These are phyloP conservation scores for Coemansia sp. DNA, from an alignment of 192 early-diverging fungal species.

Conservation along the genomic window DNA sequence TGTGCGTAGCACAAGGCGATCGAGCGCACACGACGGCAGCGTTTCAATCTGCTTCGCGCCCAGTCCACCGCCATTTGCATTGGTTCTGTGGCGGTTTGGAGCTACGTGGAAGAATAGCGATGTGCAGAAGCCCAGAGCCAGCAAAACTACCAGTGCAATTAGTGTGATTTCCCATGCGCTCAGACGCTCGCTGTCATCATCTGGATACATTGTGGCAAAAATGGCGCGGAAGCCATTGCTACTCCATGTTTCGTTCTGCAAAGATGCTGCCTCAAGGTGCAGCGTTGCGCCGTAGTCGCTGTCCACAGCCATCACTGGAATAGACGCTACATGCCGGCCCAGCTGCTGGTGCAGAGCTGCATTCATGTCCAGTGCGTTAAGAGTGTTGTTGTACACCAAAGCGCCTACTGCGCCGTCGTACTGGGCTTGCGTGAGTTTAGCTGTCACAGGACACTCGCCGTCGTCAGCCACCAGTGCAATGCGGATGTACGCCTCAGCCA, in stretches of 20 bases:
- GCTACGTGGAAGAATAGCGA: conserved; percentile 44
- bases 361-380: conserved; percentile 19
- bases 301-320: conserved; percentile 41
- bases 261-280: conserved; percentile 21
- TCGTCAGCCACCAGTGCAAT: conserved; percentile 41
- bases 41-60: conserved; percentile 35
- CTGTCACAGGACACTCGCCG: conserved; percentile 32
- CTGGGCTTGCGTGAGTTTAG: conserved; percentile 41
- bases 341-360: conserved; percentile 17
- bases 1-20: conserved; percentile 40
- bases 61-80: background rate
- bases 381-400: conserved; percentile 36
- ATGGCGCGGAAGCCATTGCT: conserved; percentile 33
- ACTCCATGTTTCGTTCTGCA: conserved; percentile 25
- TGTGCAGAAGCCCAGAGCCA: conserved; percentile 43
- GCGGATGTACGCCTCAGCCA: conserved; percentile 38
- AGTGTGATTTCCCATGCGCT: conserved; percentile 51
- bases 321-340: conserved; percentile 12
- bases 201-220: conserved; percentile 43
- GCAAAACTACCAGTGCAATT: conserved; percentile 40
- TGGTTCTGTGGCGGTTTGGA: conserved; percentile 14
- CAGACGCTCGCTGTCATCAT: conserved; percentile 30
- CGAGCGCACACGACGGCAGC: conserved; percentile 43
- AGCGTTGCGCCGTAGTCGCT: conserved; percentile 43
- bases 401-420: conserved; percentile 51